phyloP scores from a whole-genome alignment of 768 basidiomycete species.

The Leccinum longicurvipes region DNA sequence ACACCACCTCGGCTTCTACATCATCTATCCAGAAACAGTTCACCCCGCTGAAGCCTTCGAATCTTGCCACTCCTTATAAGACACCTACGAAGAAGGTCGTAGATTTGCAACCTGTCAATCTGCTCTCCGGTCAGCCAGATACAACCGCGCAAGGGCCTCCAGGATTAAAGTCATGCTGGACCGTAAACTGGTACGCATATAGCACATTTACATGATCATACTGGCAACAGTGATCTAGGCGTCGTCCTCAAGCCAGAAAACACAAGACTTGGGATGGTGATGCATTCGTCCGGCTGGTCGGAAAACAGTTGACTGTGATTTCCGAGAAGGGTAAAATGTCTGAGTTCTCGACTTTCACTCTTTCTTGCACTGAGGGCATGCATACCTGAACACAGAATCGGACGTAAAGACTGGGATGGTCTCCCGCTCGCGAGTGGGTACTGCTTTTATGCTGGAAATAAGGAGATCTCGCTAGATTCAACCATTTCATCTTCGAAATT shows the following conservation, averaged over 20 bases:
- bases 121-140: constrained; percentile 25
- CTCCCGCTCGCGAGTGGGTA: constrained; percentile 41
- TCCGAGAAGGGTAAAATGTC: constrained; percentile 73
- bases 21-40: constrained; percentile 31
- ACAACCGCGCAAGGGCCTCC: constrained; percentile 5
- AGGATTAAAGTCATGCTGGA: constrained; percentile 48
- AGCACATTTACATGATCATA: neutral
- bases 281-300: constrained; percentile 52
- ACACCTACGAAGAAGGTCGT: constrained; percentile 31
- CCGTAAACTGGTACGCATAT: constrained; percentile 59
- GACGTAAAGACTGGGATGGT: constrained; percentile 59
- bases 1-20: constrained; percentile 18
- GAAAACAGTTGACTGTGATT: constrained; percentile 55
- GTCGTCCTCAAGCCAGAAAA: constrained; percentile 69
- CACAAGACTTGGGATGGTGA: constrained; percentile 88
- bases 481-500: constrained; percentile 49
- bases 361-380: constrained; percentile 5
- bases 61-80: constrained; percentile 19
- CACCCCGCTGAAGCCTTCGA: constrained; percentile 30
- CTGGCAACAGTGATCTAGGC: constrained; percentile 41
- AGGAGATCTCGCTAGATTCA: constrained; percentile 60
- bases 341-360: constrained; percentile 1
- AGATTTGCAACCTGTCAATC: constrained; percentile 40
- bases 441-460: constrained; percentile 48
- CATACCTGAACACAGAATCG: constrained; percentile 44